Evolutionary conservation across 306 rosid genomes (phyloP), one percentile per base, ranked within the genome.

Genomic region (Cyamopsis tetragonoloba): DNA sequence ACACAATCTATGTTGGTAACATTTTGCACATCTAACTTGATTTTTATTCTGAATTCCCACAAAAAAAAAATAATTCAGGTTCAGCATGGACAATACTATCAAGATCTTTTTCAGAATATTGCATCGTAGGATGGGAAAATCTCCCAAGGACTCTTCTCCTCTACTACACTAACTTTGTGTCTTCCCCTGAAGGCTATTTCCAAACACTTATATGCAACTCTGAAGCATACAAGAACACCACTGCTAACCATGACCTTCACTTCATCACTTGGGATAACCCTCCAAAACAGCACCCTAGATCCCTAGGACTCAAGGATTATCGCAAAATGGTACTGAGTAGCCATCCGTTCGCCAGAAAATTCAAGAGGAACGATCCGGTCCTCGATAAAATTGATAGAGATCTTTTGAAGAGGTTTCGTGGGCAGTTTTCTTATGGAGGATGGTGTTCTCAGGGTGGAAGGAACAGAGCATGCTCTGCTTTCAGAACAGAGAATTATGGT

Each of bases 81-180:
- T 92, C 98, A 42, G 98, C 98, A 1, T 92, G 98, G 98, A 85
- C 96, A 74, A 62, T 89, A 62, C 31, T 92, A 46, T 92, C 98
- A 77, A 87, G 98, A 72, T 85, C 96, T 7, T 92, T 89, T 59
- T 76, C 95, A 0, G 95, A 92, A 68, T 92, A 89, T 35, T 85
- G 95, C 83, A 73, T 89, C 11, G 62, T 87, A 59, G 98, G 96
- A 0, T 89, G 98, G 98, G 96, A 92, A 77, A 92, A 92, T 81
- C 66, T 87, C 22, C 96, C 96, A 53, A 89, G 98, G 64, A 92
- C 95, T 24, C 91, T 92, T 12, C 95, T 89, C 44, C 95, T 92
- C n/a, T 92, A 89, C 86, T 92, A 89, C 81, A 84, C 96, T 1
- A 92, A 89, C 80, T 85, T 92, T 12, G 96, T 92, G 18, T 92